A percentile compares a stretch with the other conserved stretches of the same genome.
Conservation (phyloP, 768 basidiomycete species). For the Gyrodon lividus region DNA sequence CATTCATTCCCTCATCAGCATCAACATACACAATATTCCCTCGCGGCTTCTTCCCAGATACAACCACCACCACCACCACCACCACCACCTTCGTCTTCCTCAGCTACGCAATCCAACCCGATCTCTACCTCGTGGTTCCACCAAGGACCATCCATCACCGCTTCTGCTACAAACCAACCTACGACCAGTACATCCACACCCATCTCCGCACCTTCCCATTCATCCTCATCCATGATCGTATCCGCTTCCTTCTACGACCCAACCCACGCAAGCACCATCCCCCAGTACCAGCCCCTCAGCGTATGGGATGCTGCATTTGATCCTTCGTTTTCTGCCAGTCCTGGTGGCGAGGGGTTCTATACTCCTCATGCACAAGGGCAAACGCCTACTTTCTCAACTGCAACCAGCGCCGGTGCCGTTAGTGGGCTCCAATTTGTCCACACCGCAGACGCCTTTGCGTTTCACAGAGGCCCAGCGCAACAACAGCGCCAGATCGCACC, state of each 20-base stretch:
- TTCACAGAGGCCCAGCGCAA: conserved; percentile 12
- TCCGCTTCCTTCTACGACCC: conserved; percentile 55
- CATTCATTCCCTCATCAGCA: not conserved
- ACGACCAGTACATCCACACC: not conserved
- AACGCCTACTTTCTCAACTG: not conserved
- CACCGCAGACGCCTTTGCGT: not conserved
- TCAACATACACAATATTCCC: not conserved
- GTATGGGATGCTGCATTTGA: conserved; percentile 23
- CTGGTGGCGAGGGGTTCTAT: not conserved
- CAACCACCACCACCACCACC: not conserved
- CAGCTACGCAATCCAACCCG: not conserved
- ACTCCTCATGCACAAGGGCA: not conserved
- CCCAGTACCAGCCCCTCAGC: conserved; percentile 45
- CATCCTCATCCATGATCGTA: conserved; percentile 46
- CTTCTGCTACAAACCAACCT: not conserved
- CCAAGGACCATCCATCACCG: not conserved
- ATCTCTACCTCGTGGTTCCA: not conserved
- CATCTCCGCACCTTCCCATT: not conserved
- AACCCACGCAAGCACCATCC: conserved; percentile 33
- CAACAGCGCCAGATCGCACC: conserved; percentile 15
- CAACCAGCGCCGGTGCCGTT: not conserved
- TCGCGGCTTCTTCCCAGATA: too few relatives aligned
- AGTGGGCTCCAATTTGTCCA: conserved; percentile 4
- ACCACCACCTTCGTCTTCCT: not conserved
- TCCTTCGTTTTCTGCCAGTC: conserved; percentile 5